Base-by-base conservation (phyloP, 2,329 filamentous ascomycete genomes). In the Acrocalymma vagum region DNA sequence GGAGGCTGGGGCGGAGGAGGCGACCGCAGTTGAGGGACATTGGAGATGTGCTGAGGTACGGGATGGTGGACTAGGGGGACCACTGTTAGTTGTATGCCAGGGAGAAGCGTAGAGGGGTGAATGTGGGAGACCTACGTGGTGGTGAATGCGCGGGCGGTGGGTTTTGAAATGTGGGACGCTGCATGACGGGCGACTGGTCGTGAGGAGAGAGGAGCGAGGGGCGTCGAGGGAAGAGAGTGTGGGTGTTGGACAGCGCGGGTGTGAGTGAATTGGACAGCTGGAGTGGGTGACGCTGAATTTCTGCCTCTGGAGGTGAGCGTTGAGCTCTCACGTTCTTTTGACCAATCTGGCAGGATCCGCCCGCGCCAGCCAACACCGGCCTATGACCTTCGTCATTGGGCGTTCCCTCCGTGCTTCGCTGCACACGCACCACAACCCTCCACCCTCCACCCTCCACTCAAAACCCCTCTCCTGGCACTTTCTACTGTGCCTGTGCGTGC, bases 1-100 rank as follows among this genome's bases (percentile, higher is more conserved):
- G 84, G 85, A 42, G 84, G 82, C 35, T 80, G 80, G 24, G 90
- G 92, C 48, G 90, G 88, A 43, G 89, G 93, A 47, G 94, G 94
- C 43, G 94, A 97, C 72, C 95, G 86, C 70, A 99, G 85, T 76
- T 97, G 94, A 29, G 94, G 94, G 33, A 99, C 94, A 43, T 92
- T 95, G 66, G 94, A 97, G 63, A 97, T 93, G 79, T 99, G 94
- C 73, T 99, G 94, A 49, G 94, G 94, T 44, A 97, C 91, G 43
- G 94, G 94, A 70, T 97, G 94, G 73, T 97, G 94, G 30, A 65
- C 55, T 60, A 30, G 4, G 9, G 9, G 17, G 1, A 17, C 34
- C 18, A 45, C n/a, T n/a, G 33, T 43, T 21, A 41, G 33, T 6
- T 6, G 6, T 9, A 9, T 2, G 11, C 10, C 10, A 6, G 6